Evolutionary conservation across 2,329 filamentous ascomycete genomes (phyloP).

Genomic region (Cytospora paraplurivora): DNA sequence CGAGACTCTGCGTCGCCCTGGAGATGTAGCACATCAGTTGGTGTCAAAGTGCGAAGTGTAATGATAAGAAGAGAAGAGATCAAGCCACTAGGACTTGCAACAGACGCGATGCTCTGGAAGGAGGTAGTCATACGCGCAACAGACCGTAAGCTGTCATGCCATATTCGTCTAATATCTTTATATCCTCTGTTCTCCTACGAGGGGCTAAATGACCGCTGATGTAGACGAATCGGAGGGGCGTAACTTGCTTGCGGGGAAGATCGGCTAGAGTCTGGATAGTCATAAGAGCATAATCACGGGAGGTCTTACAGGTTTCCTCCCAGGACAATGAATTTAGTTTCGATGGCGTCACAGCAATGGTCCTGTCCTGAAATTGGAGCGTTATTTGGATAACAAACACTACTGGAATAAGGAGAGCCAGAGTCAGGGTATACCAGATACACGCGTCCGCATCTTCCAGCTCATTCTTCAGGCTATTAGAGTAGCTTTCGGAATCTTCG

Average conservation of each 20-base stretch:
- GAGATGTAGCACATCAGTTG: not conserved
- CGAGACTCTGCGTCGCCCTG: slow-evolving; percentile 51
- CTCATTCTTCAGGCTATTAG: slow-evolving; percentile 43
- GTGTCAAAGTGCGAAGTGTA: no score
- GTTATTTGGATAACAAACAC: not conserved
- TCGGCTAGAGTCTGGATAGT: slow-evolving; percentile 5
- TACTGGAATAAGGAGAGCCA: no score
- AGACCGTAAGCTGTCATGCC: slow-evolving; percentile 18
- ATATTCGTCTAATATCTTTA: slow-evolving; percentile 16
- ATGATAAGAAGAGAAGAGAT: not conserved
- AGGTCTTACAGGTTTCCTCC: slow-evolving; percentile 22
- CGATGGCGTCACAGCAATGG: slow-evolving; percentile 35
- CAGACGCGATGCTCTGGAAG: not conserved
- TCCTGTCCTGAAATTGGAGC: slow-evolving; percentile 29
- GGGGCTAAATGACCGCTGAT: slow-evolving; percentile 25
- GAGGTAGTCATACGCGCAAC: slow-evolving; percentile 9
- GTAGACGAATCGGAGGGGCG: slow-evolving; percentile 39
- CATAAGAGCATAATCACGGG: slow-evolving; percentile 13
- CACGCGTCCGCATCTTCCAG: slow-evolving; percentile 46
- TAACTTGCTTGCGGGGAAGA: slow-evolving; percentile 14
- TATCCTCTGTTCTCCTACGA: slow-evolving; percentile 11
- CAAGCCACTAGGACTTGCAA: not conserved
- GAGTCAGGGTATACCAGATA: slow-evolving; percentile 48
- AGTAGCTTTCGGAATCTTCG: slow-evolving; percentile 45
- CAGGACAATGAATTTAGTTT: slow-evolving; percentile 22